phyloP scores from a whole-genome alignment of 2,329 filamentous ascomycete genomes.

The Pseudohalonectria lignicola region DNA sequence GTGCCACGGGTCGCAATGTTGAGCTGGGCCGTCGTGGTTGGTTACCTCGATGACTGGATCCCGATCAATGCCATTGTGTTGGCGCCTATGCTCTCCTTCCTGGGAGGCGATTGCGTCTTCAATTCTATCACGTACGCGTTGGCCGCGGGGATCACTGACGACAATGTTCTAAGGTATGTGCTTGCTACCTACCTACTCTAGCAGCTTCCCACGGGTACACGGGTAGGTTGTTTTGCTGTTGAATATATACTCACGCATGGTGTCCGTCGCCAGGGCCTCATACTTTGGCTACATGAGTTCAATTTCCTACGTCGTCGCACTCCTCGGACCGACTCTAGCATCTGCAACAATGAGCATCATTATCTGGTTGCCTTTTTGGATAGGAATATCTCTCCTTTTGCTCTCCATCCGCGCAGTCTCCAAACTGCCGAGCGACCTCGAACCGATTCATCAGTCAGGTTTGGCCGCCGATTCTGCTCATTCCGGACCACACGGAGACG shows the following conservation, averaged over 20 bases:
- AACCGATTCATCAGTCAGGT: too few species aligned
- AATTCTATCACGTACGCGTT: conserved; percentile 36
- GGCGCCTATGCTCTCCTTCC: conserved; percentile 28
- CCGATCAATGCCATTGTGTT: conserved; percentile 26
- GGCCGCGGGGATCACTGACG: conserved; percentile 30
- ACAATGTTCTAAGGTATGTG: conserved; percentile 27
- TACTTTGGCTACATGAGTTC: conserved; percentile 41
- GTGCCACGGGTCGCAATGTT: conserved; percentile 27
- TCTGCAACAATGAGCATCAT: conserved; percentile 30
- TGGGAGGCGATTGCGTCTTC: conserved; percentile 39
- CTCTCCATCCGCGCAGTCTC: conserved; percentile 20
- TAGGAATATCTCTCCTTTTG: conserved; percentile 24
- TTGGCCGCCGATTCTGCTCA: too few species aligned
- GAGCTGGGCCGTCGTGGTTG: conserved; percentile 26
- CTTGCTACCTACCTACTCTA: too few species aligned
- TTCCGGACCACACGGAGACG: too few species aligned
- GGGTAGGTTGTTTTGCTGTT: background rate
- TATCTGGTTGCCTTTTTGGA: conserved; percentile 31
- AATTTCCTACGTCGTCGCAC: conserved; percentile 31
- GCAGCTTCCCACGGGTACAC: too few species aligned
- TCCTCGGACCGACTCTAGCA: conserved; percentile 33
- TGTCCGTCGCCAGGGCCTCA: conserved; percentile 27
- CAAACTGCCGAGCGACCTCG: conserved; percentile 15
- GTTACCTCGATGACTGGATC: conserved; percentile 22
- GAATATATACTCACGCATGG: background rate